Percentiles rank a stretch among this genome's conserved stretches.
Conservation (phyloP, 2,329 filamentous ascomycete species). For the Pseudocercospora macadamiae region DNA sequence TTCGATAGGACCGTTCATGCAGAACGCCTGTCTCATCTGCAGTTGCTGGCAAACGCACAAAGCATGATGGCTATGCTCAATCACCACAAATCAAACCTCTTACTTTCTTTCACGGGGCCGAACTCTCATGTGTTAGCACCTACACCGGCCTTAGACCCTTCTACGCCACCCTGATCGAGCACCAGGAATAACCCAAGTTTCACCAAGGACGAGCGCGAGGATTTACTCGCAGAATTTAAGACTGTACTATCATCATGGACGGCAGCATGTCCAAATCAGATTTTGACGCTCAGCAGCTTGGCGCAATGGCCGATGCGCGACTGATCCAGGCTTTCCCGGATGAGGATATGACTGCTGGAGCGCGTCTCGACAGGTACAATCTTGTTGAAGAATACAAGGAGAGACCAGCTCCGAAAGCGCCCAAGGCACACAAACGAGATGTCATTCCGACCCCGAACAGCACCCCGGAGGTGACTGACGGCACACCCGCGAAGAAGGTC, state of each 20-base stretch:
- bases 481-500: constrained; percentile 3
- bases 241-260: too few relatives aligned
- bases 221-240: too few relatives aligned
- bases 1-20: constrained; percentile 1
- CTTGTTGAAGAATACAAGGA: constrained; percentile 6
- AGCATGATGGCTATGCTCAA: constrained; percentile 4
- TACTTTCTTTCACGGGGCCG: background rate
- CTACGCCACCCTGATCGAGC: background rate
- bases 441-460: background rate
- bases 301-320: constrained; percentile 3
- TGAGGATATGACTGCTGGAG: constrained; percentile 7
- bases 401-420: background rate
- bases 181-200: background rate
- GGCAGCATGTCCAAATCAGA: background rate
- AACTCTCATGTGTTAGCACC: background rate
- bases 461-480: background rate
- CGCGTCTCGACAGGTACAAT: background rate
- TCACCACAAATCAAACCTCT: background rate
- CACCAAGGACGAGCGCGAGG: background rate
- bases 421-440: background rate
- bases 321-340: background rate
- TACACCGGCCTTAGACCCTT: constrained; percentile 1
- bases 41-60: background rate
- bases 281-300: background rate
- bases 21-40: background rate